Evolutionary conservation across 345 rosid genomes (phyloP), one percentile per base, ranked within the genome.

Genomic region (Salix suchowensis): DNA sequence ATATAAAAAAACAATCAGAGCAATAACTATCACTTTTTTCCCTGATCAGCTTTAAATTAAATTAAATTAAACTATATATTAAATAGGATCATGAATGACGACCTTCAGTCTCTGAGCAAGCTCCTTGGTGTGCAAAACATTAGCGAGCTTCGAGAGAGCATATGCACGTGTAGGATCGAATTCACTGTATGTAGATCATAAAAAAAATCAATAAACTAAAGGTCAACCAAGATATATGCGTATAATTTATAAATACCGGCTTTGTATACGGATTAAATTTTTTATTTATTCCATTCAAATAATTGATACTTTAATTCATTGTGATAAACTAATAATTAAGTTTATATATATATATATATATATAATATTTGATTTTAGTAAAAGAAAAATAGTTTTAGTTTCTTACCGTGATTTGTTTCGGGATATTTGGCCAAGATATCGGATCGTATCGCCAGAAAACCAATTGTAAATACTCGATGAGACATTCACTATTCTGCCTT

Each of bases 91-190:
- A 15, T 1, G n/a, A 24, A 62, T 36, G 40, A 62, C 19, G 76
- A 92, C 98, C 94, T 89, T 85, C 79, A 96, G 91, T 76, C 85
- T 87, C 79, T 78, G 86, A 68, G 94, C 93, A 80, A 94, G 95
- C 86, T 93, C 97, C 87, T 88, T 89, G 83, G 99, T 90, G 85
- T 96, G 98, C 89, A 96, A 79, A 81, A 96, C 94, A 79, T 94
- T 96, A 34, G 98, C 95, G 48, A 96, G 98, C 91, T 94, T 96
- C 86, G 99, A 96, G 86, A 94, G 93, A 77, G 99, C 97, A 76
- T 93, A 93, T 7, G 99, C 98, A 88, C 97, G 98, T 89, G 99
- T 92, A 80, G 98, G 86, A 44, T 92, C 95, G 83, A 87, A 96
- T 46, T 88, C 80, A 77, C 99, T 93, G 88, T 34, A 77, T 42